A percentile compares a stretch with the other conserved stretches of the same genome.
These are phyloP conservation scores for Hypoxylon lienhwacheense DNA, from an alignment of 495 filamentous ascomycete species.

Conservation along the genomic window DNA sequence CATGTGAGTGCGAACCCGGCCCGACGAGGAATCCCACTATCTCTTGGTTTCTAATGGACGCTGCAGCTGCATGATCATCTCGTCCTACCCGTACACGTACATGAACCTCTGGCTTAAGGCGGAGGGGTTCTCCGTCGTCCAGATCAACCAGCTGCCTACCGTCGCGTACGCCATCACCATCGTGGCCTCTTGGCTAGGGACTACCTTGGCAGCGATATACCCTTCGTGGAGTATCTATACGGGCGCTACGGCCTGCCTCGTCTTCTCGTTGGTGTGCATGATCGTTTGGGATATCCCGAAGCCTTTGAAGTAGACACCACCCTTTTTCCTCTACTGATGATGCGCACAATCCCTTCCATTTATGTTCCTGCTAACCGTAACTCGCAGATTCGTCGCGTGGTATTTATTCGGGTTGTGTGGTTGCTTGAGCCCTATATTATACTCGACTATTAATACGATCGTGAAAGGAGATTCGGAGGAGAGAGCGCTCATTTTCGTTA, in stretches of 20 bases:
- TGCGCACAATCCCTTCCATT: neutral
- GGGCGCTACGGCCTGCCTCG: constrained; percentile 35
- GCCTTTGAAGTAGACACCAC: constrained; percentile 42
- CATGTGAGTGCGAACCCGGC: constrained; percentile 37
- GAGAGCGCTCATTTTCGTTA: constrained; percentile 51
- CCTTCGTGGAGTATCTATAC: constrained; percentile 50
- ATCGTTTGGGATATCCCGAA: constrained; percentile 51
- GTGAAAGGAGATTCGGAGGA: constrained; percentile 52
- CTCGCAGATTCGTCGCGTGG: constrained; percentile 49
- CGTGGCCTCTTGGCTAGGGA: constrained; percentile 50
- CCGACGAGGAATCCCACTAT: neutral
- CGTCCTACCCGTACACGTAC: constrained; percentile 43
- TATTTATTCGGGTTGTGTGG: constrained; percentile 48
- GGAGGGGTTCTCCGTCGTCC: constrained; percentile 49
- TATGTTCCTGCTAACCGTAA: neutral
- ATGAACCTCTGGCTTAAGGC: constrained; percentile 55
- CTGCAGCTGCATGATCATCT: constrained; percentile 49
- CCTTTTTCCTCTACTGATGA: neutral
- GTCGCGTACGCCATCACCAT: constrained; percentile 49
- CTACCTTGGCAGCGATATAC: constrained; percentile 50
- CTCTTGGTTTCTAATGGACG: neutral
- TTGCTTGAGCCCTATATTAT: constrained; percentile 50
- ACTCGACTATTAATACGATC: constrained; percentile 52
- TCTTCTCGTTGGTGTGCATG: constrained; percentile 50
- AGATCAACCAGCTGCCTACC: constrained; percentile 53